Percentiles rank a stretch among this genome's conserved stretches.
These are phyloP conservation scores for Verbena officinalis DNA, from an alignment of 257 asterid genomes.

Conservation along the genomic window DNA sequence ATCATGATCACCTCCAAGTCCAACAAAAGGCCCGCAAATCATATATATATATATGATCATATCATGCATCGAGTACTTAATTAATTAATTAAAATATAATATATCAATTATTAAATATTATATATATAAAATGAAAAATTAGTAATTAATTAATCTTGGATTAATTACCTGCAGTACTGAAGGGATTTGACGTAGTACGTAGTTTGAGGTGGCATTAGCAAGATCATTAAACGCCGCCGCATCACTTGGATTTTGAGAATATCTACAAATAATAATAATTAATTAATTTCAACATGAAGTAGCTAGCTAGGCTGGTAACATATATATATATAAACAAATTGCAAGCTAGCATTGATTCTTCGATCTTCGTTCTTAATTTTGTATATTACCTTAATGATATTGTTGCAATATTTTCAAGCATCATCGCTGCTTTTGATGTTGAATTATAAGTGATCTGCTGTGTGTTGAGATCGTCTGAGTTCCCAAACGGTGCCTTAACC, in stretches of 20 bases:
- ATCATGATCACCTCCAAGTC: too few species aligned
- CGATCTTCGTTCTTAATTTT: too few species aligned
- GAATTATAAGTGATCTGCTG: conserved; percentile 2
- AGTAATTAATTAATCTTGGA: too few species aligned
- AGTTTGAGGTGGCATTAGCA: conserved; percentile 9
- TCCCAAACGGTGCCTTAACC: conserved; percentile 15
- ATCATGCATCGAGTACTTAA: too few species aligned
- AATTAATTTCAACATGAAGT: too few species aligned
- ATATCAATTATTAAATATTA: too few species aligned
- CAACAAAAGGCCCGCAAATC: neutral
- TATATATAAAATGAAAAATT: too few species aligned
- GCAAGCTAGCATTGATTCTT: neutral
- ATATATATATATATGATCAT: neutral
- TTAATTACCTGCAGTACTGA: too few species aligned
- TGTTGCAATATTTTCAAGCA: neutral
- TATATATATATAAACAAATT: too few species aligned
- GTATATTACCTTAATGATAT: conserved; percentile 14
- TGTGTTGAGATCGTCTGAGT: neutral
- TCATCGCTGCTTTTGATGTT: neutral
- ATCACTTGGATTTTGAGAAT: conserved; percentile 6
- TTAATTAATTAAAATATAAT: too few species aligned
- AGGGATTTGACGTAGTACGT: too few species aligned
- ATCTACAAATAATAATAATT: conserved; percentile 5
- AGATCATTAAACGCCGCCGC: neutral
- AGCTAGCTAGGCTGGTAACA: too few species aligned